phyloP scores from a whole-genome alignment of 1,284 basidiomycete genomes.

The Ustilago lituana region DNA sequence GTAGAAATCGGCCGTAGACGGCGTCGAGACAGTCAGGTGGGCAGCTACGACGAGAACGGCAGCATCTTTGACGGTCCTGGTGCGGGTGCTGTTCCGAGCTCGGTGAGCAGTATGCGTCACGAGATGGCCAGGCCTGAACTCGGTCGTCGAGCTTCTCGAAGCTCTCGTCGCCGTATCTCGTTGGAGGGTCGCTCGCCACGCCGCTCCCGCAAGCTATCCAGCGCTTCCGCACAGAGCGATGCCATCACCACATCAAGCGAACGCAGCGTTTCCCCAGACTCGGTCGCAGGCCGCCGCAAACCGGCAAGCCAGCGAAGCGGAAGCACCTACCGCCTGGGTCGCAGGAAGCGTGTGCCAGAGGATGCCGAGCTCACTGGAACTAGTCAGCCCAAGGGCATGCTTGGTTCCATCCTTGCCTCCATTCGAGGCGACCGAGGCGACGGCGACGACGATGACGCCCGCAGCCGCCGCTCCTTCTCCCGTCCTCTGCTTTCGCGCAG shows the following conservation, averaged over 20 bases:
- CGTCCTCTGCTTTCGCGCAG: constrained; percentile 49
- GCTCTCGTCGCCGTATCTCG: constrained; percentile 57
- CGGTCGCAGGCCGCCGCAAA: constrained; percentile 36
- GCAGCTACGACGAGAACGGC: constrained; percentile 61
- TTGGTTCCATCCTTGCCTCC: constrained; percentile 62
- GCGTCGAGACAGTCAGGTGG: constrained; percentile 63
- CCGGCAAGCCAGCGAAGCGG: constrained; percentile 51
- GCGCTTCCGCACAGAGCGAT: constrained; percentile 39
- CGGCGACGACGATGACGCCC: constrained; percentile 48
- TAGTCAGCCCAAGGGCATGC: constrained; percentile 52
- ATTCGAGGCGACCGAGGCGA: constrained; percentile 53
- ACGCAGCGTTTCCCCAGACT: constrained; percentile 43
- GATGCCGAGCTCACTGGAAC: constrained; percentile 36
- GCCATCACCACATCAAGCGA: constrained; percentile 41
- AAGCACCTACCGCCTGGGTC: constrained; percentile 49
- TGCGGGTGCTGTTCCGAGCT: constrained; percentile 63
- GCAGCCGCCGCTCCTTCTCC: constrained; percentile 41
- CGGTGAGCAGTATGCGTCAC: constrained; percentile 56
- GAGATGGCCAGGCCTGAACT: constrained; percentile 54
- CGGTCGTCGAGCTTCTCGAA: constrained; percentile 43
- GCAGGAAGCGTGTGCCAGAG: constrained; percentile 30
- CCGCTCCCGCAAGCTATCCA: constrained; percentile 39
- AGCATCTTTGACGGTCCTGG: constrained; percentile 65
- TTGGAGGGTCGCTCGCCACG: constrained; percentile 51
- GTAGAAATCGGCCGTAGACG: constrained; percentile 37